Evolutionary conservation across 2,329 filamentous ascomycete genomes (phyloP).

Genomic region (Purpureocillium takamizusanense): DNA sequence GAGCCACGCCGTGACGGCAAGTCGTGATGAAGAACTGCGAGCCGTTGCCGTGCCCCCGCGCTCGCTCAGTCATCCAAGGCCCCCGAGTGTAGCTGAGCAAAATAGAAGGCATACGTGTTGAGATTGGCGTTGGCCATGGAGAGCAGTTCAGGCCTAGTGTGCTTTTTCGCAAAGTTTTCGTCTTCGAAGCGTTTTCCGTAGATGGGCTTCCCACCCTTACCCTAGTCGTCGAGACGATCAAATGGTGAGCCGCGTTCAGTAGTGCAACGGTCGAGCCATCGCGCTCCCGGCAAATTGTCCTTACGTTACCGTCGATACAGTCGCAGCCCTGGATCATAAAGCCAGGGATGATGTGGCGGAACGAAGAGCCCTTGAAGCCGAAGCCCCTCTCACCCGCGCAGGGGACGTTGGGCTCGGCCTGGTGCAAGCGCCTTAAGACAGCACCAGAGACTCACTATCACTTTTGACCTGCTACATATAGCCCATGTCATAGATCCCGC

Average conservation of each 20-base stretch:
- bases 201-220: conserved; percentile 87
- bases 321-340: conserved; percentile 98
- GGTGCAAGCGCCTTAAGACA: too few species aligned
- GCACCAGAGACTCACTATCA: too few species aligned
- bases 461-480: too few species aligned
- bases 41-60: conserved; percentile 85
- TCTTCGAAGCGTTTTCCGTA: conserved; percentile 91
- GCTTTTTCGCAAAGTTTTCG: conserved; percentile 78
- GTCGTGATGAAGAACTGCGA: conserved; percentile 98
- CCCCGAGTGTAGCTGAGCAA: not conserved
- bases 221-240: conserved; percentile 37
- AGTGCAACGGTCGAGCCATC: too few species aligned
- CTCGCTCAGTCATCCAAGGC: too few species aligned
- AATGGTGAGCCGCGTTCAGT: not conserved
- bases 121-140: conserved; percentile 95
- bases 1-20: conserved; percentile 77
- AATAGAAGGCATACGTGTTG: conserved; percentile 61
- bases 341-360: conserved; percentile 86
- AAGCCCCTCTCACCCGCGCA: conserved; percentile 74
- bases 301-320: conserved; percentile 85
- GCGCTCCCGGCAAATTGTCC: conserved; percentile 20
- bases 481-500: too few species aligned
- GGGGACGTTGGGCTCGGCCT: conserved; percentile 75
- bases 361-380: conserved; percentile 73
- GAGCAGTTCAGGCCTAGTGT: conserved; percentile 67